Conservation (phyloP, 2,329 filamentous ascomycete species). For the Colletotrichum gloeosporioides region DNA sequence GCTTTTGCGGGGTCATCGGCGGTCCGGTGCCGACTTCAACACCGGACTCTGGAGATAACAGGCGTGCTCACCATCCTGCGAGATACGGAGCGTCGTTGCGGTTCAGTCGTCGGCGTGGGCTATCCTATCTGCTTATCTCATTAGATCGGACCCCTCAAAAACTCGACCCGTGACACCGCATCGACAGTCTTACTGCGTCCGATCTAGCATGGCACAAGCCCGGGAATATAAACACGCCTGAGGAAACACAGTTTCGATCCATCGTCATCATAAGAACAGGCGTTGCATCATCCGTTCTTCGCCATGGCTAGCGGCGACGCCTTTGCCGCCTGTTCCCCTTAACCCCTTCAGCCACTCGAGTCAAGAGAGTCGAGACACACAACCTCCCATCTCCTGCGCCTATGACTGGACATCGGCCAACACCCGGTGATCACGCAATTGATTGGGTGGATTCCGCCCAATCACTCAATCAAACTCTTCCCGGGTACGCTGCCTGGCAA, state of each 20-base stretch:
- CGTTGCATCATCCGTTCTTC: not conserved
- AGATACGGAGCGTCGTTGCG: not conserved
- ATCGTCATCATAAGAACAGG: not conserved
- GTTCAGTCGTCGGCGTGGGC: not conserved
- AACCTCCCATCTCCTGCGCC: not conserved
- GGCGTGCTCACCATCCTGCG: not conserved
- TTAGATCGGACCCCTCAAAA: not conserved
- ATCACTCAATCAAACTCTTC: not conserved
- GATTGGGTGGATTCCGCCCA: conserved; percentile 13
- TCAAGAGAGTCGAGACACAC: not conserved
- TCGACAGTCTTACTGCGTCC: not conserved
- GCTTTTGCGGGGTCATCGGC: conserved; percentile 10
- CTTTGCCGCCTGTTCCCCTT: not conserved
- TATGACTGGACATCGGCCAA: conserved; percentile 13
- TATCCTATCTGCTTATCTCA: not conserved
- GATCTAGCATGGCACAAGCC: not conserved
- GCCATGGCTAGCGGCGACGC: not conserved
- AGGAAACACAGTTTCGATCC: not conserved
- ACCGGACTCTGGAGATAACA: conserved; percentile 1
- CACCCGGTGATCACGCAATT: conserved; percentile 15
- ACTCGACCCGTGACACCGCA: conserved; percentile 6
- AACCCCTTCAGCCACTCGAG: not conserved
- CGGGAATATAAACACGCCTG: not conserved
- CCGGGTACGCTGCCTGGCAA: not conserved
- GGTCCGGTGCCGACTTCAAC: conserved; percentile 8